These are phyloP conservation scores for Chaetomium sp. DNA, from an alignment of 2,329 filamentous ascomycete genomes.

Conservation along the genomic window DNA sequence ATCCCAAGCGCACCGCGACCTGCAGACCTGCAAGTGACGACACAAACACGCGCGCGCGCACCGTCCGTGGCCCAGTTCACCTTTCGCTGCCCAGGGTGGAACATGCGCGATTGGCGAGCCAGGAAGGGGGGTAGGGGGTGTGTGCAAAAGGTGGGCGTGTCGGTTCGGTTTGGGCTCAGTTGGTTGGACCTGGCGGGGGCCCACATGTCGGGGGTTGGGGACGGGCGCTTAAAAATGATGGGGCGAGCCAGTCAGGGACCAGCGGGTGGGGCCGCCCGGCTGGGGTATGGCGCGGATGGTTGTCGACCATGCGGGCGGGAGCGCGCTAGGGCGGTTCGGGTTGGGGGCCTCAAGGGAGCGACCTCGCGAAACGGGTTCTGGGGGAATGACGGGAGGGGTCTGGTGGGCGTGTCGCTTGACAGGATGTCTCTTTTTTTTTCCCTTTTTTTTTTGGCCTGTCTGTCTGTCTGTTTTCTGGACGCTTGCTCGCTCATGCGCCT, in stretches of 20 bases:
- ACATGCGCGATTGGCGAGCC: conserved; percentile 2
- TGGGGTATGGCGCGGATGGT: too few relatives aligned
- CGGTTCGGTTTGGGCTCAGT: too few relatives aligned
- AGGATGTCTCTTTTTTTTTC: too few relatives aligned
- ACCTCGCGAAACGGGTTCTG: background rate
- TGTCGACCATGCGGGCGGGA: conserved; percentile 18
- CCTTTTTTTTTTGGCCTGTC: too few relatives aligned
- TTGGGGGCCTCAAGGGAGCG: background rate
- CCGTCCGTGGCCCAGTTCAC: background rate
- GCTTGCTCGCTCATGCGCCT: too few relatives aligned
- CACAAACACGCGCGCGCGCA: background rate
- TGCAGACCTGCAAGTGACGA: conserved; percentile 7
- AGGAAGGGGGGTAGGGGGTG: too few relatives aligned
- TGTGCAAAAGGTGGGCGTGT: too few relatives aligned
- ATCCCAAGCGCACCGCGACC: background rate
- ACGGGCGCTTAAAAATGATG: conserved; percentile 11
- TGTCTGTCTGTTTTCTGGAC: too few relatives aligned
- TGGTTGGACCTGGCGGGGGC: background rate
- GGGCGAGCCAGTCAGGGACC: background rate
- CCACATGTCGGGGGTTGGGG: background rate
- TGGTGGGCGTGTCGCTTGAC: too few relatives aligned
- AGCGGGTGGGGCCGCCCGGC: background rate
- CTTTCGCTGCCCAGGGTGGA: background rate
- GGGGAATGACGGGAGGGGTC: too few relatives aligned
- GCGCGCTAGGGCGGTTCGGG: background rate